These are phyloP conservation scores for Colletotrichum cordylinicola DNA, from an alignment of 2,329 filamentous ascomycete species.

Conservation along the genomic window DNA sequence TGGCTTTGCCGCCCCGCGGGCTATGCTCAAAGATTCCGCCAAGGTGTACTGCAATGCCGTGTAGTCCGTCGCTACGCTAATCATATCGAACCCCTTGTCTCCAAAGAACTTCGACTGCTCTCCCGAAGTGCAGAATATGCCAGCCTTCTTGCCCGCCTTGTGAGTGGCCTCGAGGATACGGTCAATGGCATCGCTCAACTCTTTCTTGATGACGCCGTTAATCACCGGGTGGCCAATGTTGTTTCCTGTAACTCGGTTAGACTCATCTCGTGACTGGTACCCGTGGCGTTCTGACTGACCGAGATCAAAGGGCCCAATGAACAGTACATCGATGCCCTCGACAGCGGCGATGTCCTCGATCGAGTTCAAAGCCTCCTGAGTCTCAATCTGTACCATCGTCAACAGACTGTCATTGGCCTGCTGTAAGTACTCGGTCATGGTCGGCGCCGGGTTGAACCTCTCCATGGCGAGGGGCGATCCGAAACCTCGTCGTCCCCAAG, in stretches of 20 bases:
- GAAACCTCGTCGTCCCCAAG: constrained; percentile 58
- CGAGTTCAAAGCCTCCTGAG: constrained; percentile 62
- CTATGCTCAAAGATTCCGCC: constrained; percentile 51
- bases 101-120: constrained; percentile 61
- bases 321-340: constrained; percentile 66
- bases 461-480: constrained; percentile 62
- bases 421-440: constrained; percentile 60
- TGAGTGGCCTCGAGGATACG: constrained; percentile 62
- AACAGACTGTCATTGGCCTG: constrained; percentile 62
- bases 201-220: constrained; percentile 61
- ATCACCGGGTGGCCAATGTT: constrained; percentile 68
- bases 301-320: constrained; percentile 71
- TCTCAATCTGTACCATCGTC: constrained; percentile 74
- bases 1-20: constrained; percentile 44
- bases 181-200: constrained; percentile 64
- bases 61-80: constrained; percentile 62
- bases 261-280: neutral
- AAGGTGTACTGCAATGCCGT: constrained; percentile 53
- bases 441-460: constrained; percentile 51
- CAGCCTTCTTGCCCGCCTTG: constrained; percentile 70
- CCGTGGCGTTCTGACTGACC: constrained; percentile 35
- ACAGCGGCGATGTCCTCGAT: constrained; percentile 68
- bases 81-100: constrained; percentile 66
- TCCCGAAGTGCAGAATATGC: constrained; percentile 62
- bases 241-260: constrained; percentile 44